Conservation (phyloP, 768 basidiomycete species). For the Mycena venus region DNA sequence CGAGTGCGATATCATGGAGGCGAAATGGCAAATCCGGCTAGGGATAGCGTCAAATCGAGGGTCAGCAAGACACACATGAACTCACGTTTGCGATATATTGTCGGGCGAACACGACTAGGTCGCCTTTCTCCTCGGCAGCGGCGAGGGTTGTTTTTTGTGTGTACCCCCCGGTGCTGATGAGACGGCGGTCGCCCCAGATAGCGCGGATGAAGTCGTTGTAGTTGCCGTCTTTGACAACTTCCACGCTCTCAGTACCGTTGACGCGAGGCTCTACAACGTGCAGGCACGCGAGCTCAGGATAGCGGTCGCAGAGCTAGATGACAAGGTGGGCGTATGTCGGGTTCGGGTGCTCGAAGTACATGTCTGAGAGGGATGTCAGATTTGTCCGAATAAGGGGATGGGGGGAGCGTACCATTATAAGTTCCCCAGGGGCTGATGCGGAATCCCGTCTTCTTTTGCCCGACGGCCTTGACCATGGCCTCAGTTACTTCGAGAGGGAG, state of each 20-base stretch:
- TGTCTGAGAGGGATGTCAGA: constrained; percentile 37
- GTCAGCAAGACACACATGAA: neutral
- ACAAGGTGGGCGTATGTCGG: constrained; percentile 61
- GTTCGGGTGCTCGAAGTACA: constrained; percentile 56
- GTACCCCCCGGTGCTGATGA: constrained; percentile 43
- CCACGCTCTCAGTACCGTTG: constrained; percentile 23
- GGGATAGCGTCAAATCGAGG: neutral
- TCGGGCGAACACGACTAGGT: constrained; percentile 52
- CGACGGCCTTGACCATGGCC: neutral
- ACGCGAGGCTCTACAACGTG: constrained; percentile 13
- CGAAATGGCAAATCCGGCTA: constrained; percentile 46
- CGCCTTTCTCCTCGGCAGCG: constrained; percentile 44
- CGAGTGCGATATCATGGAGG: constrained; percentile 38
- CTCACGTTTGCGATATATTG: constrained; percentile 54
- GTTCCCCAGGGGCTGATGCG: constrained; percentile 55
- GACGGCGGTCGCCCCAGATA: neutral
- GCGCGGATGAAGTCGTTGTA: constrained; percentile 7
- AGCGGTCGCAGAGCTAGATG: constrained; percentile 41
- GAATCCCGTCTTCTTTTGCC: constrained; percentile 52
- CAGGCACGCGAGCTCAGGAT: neutral
- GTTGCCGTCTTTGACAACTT: neutral
- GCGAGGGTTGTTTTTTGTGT: constrained; percentile 44
- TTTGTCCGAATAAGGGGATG: too few relatives aligned
- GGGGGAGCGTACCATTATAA: constrained; percentile 7
- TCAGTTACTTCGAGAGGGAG: neutral